Evolutionary conservation across 208 protist species (phyloP), one percentile per base, ranked within the genome.

Genomic region (Lotmaria passim): DNA sequence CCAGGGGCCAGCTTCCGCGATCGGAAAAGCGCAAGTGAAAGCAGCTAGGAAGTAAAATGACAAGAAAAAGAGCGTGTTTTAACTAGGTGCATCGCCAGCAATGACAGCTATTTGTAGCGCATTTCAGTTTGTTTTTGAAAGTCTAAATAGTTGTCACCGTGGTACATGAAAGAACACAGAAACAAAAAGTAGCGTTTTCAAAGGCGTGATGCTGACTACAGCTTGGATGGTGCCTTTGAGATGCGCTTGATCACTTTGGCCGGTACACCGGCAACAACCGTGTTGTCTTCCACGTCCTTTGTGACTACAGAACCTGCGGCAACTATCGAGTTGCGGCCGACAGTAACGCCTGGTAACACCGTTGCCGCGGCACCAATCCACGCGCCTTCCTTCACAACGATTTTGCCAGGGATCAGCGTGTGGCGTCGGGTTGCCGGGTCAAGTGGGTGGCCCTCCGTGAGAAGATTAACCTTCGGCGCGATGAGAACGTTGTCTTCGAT

Each of bases 261-360:
- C 8, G 93, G 95, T 50, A 87, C 91, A 31, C 94, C 94, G 21
- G 65, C 91, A 12, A 86, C 92, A 19, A 98, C 51, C 6, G 79
- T 70, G 67, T 89, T 87, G 14, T 67, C 33, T 30, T 91, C 90
- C 21, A 98, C 73, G 56, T 89, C 73, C 39, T 86, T 89, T 14
- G 79, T 86, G 12, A 98, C 95, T 0, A 98, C 91, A 44, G 72
- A 65, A 0, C 91, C 94, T 14, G 90, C 84, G 7, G 79, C 95
- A 44, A 98, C 84, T 4, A 85, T 70, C 0, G 71, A 28, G 41
- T 85, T 86, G 44, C 86, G 64, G 8, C 93, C 91, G 14, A 97
- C 87, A 0, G 76, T 93, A 1, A 97, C 86, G 44, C 93, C 92
- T 1, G 90, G 89, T 4, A 74, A 63, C 15, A 97, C 59, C 15